Evolutionary conservation across 2,329 filamentous ascomycete genomes (phyloP).

Genomic region (Calonectria crousiana): DNA sequence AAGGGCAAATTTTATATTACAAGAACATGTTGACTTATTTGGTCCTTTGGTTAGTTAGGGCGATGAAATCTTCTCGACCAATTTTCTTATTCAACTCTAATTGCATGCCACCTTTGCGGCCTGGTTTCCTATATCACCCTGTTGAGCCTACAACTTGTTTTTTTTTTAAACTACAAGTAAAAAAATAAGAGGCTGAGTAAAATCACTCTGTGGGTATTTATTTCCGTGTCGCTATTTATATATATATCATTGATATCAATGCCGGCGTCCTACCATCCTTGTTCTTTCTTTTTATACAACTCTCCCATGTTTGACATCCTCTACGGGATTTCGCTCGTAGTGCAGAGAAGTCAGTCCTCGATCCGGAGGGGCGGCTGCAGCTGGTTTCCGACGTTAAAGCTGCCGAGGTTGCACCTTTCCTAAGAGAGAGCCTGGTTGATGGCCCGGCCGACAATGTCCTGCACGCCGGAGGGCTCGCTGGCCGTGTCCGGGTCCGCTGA

Average conservation of each 20-base stretch:
- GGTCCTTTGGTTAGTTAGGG: too few species aligned
- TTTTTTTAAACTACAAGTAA: too few species aligned
- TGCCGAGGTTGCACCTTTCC: neutral
- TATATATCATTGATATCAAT: neutral
- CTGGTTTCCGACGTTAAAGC: neutral
- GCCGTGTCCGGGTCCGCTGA: constrained; percentile 21
- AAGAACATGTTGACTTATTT: too few species aligned
- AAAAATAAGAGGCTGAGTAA: neutral
- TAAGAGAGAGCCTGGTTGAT: constrained; percentile 35
- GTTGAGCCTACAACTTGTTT: too few species aligned
- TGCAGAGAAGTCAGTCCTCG: neutral
- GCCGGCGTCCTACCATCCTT: constrained; percentile 4
- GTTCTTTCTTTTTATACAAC: neutral
- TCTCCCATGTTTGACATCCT: neutral
- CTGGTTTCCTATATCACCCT: too few species aligned
- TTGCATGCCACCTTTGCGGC: too few species aligned
- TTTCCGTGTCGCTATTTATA: constrained; percentile 1
- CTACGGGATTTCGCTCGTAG: neutral
- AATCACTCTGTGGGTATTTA: constrained; percentile 25
- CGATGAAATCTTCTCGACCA: too few species aligned
- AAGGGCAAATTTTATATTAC: too few species aligned
- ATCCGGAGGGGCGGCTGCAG: neutral
- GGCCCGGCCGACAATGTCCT: constrained; percentile 39
- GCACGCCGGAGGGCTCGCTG: constrained; percentile 34
- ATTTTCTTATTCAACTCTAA: too few species aligned